Conservation (phyloP, 805 yeast species). For the Ogataea zsoltii region DNA sequence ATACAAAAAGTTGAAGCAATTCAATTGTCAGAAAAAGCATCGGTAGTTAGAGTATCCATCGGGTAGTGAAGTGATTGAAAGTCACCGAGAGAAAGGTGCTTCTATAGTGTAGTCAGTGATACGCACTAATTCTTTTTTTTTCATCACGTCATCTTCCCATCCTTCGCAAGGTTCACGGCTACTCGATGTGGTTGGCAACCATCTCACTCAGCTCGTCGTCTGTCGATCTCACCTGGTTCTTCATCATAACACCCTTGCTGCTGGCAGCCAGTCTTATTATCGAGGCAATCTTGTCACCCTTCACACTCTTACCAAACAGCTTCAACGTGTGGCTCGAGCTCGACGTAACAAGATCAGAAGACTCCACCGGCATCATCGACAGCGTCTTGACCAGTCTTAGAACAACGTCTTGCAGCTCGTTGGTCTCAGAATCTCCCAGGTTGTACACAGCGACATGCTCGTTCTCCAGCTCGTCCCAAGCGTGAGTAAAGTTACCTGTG, state of each 20-base stretch:
- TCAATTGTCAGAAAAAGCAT: too few relatives aligned
- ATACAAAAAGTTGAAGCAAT: too few relatives aligned
- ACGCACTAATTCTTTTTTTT: too few relatives aligned
- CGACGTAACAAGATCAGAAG: slow-evolving; percentile 62
- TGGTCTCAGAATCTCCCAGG: slow-evolving; percentile 44
- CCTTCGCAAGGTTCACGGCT: too few relatives aligned
- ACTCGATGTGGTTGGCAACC: slow-evolving; percentile 52
- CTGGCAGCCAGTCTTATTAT: slow-evolving; percentile 50
- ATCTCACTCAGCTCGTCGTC: slow-evolving; percentile 49
- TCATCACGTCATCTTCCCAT: too few relatives aligned
- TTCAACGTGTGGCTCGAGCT: slow-evolving; percentile 69
- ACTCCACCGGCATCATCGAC: slow-evolving; percentile 72
- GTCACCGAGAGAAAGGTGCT: not conserved
- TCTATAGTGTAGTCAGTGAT: too few relatives aligned
- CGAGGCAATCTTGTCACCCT: slow-evolving; percentile 54
- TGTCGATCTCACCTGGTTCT: slow-evolving; percentile 59
- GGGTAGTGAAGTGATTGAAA: not conserved
- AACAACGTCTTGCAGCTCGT: slow-evolving; percentile 56
- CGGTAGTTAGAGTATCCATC: not conserved
- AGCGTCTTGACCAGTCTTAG: slow-evolving; percentile 52
- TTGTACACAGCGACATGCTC: slow-evolving; percentile 70
- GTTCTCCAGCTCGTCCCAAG: slow-evolving; percentile 69
- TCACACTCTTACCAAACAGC: slow-evolving; percentile 75
- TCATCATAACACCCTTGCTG: slow-evolving; percentile 51
- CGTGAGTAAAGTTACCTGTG: slow-evolving; percentile 69